These are phyloP conservation scores for Clausena lansium DNA, from an alignment of 345 rosid genomes.

Conservation along the genomic window DNA sequence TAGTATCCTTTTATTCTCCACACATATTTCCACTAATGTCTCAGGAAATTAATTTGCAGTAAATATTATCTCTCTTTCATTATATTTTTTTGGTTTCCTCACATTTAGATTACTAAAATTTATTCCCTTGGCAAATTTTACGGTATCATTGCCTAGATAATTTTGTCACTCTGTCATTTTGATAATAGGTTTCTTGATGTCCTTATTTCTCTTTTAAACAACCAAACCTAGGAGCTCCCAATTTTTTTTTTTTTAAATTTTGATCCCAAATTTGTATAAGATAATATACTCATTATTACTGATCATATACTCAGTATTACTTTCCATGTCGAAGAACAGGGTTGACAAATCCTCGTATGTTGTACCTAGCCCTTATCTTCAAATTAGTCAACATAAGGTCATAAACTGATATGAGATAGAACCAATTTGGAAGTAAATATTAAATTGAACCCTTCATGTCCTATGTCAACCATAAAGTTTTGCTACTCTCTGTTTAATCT, in stretches of 20 bases:
- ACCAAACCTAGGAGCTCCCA: not conserved
- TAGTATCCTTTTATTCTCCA: not conserved
- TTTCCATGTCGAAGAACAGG: not conserved
- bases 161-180: not conserved
- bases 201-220: not conserved
- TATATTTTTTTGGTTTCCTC: not conserved
- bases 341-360: not conserved
- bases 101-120: not conserved
- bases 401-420: not conserved
- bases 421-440: not conserved
- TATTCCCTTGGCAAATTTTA: not conserved
- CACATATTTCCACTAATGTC: not conserved
- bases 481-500: not conserved
- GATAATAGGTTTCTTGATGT: not conserved
- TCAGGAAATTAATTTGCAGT: not conserved
- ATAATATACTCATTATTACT: not conserved
- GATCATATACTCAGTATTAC: not conserved
- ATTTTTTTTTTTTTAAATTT: not conserved
- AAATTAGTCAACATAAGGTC: not conserved
- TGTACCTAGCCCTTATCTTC: not conserved
- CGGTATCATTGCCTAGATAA: not conserved
- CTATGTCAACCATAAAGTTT: not conserved
- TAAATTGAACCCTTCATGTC: not conserved
- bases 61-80: not conserved
- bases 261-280: not conserved